phyloP scores from a whole-genome alignment of 2,329 filamentous ascomycete genomes.

The Aspergillus felis region DNA sequence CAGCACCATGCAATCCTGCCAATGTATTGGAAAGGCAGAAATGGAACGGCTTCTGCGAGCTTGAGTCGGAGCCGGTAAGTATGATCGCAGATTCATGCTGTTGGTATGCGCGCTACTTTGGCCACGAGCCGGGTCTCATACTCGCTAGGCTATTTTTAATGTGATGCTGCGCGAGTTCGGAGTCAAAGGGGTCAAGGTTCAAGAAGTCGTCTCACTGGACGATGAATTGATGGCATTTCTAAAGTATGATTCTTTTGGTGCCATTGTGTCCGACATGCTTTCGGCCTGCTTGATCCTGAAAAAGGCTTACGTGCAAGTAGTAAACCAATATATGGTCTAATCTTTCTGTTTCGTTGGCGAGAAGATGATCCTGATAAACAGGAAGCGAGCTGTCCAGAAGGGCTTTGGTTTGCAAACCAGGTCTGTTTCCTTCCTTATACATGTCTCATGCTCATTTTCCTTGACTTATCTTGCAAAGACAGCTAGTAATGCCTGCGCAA shows the following conservation, averaged over 20 bases:
- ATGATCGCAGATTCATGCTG: neutral
- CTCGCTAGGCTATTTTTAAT: slow-evolving; percentile 71
- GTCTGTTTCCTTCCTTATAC: slow-evolving; percentile 40
- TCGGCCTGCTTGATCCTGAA: neutral
- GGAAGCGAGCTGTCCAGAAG: slow-evolving; percentile 54
- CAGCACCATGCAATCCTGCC: slow-evolving; percentile 25
- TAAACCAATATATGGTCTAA: slow-evolving; percentile 74
- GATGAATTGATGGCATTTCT: slow-evolving; percentile 59
- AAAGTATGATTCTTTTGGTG: slow-evolving; percentile 46
- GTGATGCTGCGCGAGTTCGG: slow-evolving; percentile 77
- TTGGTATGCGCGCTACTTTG: neutral
- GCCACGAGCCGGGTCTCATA: neutral
- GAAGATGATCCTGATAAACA: slow-evolving; percentile 52
- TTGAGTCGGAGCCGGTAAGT: slow-evolving; percentile 83
- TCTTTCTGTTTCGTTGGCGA: slow-evolving; percentile 78
- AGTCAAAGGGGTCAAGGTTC: slow-evolving; percentile 66
- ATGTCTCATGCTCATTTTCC: neutral
- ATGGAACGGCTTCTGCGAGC: slow-evolving; percentile 56
- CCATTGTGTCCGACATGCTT: neutral
- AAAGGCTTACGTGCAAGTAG: slow-evolving; percentile 36
- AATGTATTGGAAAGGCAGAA: slow-evolving; percentile 36
- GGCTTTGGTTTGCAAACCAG: slow-evolving; percentile 94
- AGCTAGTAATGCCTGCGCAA: slow-evolving; percentile 80
- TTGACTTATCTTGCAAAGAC: slow-evolving; percentile 52
- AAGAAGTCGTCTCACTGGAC: slow-evolving; percentile 73